Evolutionary conservation across 805 yeast species (phyloP).

Genomic region (Pichia phayaonensis): DNA sequence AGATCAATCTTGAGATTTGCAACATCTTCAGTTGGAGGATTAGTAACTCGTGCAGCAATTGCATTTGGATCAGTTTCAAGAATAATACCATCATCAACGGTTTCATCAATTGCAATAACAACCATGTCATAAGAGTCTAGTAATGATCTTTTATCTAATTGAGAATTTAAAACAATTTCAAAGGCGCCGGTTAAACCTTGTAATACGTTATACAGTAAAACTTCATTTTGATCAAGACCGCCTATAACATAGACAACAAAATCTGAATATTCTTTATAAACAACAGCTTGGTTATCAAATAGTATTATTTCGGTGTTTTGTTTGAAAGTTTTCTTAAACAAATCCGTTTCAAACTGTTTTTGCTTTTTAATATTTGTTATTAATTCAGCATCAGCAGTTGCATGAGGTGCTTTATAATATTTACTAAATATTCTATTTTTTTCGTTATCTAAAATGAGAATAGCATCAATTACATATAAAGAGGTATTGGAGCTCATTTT

Average conservation of each 20-base stretch:
- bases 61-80: constrained; percentile 84
- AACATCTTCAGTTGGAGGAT: constrained; percentile 66
- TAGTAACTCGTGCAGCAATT: constrained; percentile 87
- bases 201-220: constrained; percentile 65
- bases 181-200: constrained; percentile 76
- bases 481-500: constrained; percentile 34
- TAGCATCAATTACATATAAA: constrained; percentile 75
- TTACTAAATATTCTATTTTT: constrained; percentile 79
- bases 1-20: constrained; percentile 54
- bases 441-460: constrained; percentile 70
- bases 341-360: constrained; percentile 61
- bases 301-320: constrained; percentile 73
- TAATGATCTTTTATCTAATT: constrained; percentile 71
- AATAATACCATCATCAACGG: constrained; percentile 88
- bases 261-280: constrained; percentile 83
- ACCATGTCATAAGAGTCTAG: constrained; percentile 82
- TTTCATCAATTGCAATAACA: constrained; percentile 81
- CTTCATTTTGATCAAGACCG: constrained; percentile 76
- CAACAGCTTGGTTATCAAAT: constrained; percentile 69
- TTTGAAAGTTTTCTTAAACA: constrained; percentile 72
- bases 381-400: constrained; percentile 27
- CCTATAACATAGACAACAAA: constrained; percentile 66
- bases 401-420: constrained; percentile 68
- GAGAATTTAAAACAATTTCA: constrained; percentile 60
- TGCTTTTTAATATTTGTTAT: constrained; percentile 46